Conservation (phyloP, 2,329 filamentous ascomycete genomes). For the Sphaerulina vaccinii region DNA sequence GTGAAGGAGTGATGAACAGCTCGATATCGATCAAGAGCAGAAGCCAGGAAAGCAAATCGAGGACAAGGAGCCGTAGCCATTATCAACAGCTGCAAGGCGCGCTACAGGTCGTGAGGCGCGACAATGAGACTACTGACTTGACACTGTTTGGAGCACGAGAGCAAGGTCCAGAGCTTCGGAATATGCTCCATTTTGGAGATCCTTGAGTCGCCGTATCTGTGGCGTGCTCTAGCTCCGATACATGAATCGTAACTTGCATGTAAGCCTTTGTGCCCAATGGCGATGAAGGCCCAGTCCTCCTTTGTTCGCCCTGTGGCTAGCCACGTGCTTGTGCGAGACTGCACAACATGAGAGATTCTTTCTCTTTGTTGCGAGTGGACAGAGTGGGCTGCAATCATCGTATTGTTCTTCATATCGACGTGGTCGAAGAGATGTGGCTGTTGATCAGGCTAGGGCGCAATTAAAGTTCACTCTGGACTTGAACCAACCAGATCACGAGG, state of each 20-base stretch:
- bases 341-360: no score
- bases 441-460: neutral
- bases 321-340: neutral
- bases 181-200: neutral
- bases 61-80: neutral
- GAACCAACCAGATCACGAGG: neutral
- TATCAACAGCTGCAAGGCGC: neutral
- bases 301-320: neutral
- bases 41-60: constrained; percentile 8
- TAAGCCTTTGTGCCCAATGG: constrained; percentile 3
- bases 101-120: neutral
- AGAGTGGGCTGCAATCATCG: no score
- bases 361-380: no score
- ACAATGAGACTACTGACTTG: constrained; percentile 3
- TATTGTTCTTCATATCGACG: no score
- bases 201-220: neutral
- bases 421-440: no score
- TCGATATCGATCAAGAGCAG: constrained; percentile 4
- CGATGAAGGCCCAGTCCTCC: neutral
- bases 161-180: constrained; percentile 9
- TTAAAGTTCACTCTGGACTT: neutral
- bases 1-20: neutral
- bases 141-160: neutral
- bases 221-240: constrained; percentile 2
- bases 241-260: constrained; percentile 7